phyloP scores from a whole-genome alignment of 805 yeast species.

The Nakazawaea sp. region DNA sequence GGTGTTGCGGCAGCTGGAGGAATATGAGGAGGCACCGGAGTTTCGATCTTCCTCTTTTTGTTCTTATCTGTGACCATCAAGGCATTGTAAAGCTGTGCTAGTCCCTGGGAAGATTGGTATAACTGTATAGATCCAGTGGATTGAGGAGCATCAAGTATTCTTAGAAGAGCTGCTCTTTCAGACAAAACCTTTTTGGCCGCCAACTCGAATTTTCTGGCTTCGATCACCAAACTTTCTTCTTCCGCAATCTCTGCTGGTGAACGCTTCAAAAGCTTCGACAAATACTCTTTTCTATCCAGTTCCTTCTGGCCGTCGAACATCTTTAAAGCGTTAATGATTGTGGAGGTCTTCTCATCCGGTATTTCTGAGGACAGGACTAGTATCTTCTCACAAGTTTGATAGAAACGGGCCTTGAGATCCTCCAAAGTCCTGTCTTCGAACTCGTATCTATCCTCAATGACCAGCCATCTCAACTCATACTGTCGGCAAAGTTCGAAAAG shows the following conservation, averaged over 20 bases:
- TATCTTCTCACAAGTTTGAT: conserved; percentile 54
- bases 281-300: conserved; percentile 69
- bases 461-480: conserved; percentile 65
- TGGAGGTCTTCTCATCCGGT: conserved; percentile 33
- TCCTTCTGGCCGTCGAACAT: conserved; percentile 68
- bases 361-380: conserved; percentile 33
- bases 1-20: conserved; percentile 52
- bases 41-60: conserved; percentile 44
- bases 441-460: conserved; percentile 55
- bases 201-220: conserved; percentile 86
- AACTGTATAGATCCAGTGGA: conserved; percentile 68
- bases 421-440: conserved; percentile 48
- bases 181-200: conserved; percentile 83
- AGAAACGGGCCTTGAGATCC: conserved; percentile 79
- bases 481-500: conserved; percentile 62
- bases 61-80: conserved; percentile 65
- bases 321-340: conserved; percentile 52
- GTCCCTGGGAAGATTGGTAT: conserved; percentile 79
- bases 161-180: conserved; percentile 75
- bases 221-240: conserved; percentile 90
- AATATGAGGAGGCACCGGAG: conserved; percentile 51
- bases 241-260: conserved; percentile 97
- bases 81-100: conserved; percentile 77
- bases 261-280: conserved; percentile 69
- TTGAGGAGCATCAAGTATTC: conserved; percentile 83